These are phyloP conservation scores for Cladosporium sp. DNA, from an alignment of 2,329 filamentous ascomycete genomes.

Conservation along the genomic window DNA sequence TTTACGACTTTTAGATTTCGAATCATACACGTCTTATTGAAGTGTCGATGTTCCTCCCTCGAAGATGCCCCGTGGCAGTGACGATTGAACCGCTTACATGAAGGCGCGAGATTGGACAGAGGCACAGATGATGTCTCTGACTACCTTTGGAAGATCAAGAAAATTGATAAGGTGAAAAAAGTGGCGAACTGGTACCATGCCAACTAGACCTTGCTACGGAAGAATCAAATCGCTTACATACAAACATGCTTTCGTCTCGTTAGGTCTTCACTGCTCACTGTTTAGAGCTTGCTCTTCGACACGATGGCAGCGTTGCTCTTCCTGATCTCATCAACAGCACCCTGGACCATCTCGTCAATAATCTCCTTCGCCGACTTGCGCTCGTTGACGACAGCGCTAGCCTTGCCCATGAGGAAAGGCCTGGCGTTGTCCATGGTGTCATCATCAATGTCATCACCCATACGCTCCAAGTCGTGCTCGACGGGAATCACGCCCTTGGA, in stretches of 20 bases:
- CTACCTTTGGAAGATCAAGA: too few species aligned
- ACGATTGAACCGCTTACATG: neutral
- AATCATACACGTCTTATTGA: conserved; percentile 9
- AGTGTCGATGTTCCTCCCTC: neutral
- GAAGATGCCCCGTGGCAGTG: neutral
- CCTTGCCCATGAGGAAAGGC: conserved; percentile 95
- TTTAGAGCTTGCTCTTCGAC: conserved; percentile 35
- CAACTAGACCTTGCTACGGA: neutral
- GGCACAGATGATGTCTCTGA: neutral
- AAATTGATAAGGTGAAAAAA: neutral
- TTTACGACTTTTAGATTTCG: conserved; percentile 10
- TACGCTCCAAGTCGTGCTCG: conserved; percentile 86
- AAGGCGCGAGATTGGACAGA: neutral
- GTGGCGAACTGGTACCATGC: neutral
- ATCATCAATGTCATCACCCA: conserved; percentile 64
- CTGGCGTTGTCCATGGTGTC: conserved; percentile 88
- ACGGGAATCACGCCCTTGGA: conserved; percentile 87
- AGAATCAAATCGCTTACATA: conserved; percentile 7
- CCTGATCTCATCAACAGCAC: conserved; percentile 51
- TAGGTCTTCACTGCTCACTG: neutral
- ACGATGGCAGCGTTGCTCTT: conserved; percentile 26
- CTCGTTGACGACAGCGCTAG: conserved; percentile 87
- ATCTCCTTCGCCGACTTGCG: conserved; percentile 87
- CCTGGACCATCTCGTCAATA: conserved; percentile 86
- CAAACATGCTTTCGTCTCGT: neutral